phyloP scores from a whole-genome alignment of 441 rosid genomes.

The Mallotus japonicus region DNA sequence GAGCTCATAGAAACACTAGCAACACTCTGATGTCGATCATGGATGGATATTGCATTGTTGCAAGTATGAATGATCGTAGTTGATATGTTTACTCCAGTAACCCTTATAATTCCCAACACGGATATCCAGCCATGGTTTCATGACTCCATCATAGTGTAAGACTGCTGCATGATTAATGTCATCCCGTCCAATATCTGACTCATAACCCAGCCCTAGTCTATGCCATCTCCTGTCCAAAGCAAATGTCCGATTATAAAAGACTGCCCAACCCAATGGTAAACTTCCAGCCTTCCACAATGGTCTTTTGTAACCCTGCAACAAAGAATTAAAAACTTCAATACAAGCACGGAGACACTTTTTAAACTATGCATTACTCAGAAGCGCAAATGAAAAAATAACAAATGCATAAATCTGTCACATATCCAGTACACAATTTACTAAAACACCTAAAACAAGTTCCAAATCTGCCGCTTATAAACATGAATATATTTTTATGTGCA shows the following conservation, averaged over 20 bases:
- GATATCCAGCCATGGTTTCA: constrained; percentile 89
- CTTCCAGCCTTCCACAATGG: constrained; percentile 75
- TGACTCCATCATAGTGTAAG: constrained; percentile 76
- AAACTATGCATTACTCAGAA: neutral
- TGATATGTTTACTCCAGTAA: constrained; percentile 68
- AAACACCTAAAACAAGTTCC: neutral
- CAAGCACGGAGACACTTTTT: too few species aligned
- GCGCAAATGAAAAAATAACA: neutral
- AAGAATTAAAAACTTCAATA: neutral
- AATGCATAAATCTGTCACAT: neutral
- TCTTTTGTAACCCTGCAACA: constrained; percentile 58
- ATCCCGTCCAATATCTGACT: constrained; percentile 37
- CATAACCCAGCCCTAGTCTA: constrained; percentile 65
- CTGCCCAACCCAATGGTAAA: constrained; percentile 77
- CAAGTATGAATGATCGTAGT: constrained; percentile 53
- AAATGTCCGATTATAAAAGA: constrained; percentile 52
- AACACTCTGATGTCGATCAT: constrained; percentile 30
- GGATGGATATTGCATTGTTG: constrained; percentile 82
- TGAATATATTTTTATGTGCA: neutral
- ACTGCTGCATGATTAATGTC: constrained; percentile 69
- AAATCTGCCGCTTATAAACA: neutral
- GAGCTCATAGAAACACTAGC: constrained; percentile 12
- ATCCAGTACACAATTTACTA: neutral
- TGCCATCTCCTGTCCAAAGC: constrained; percentile 78
- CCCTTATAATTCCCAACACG: constrained; percentile 53